Evolutionary conservation across 371 early-diverging fungal species (phyloP).

Genomic region (Parasitella parasitica): DNA sequence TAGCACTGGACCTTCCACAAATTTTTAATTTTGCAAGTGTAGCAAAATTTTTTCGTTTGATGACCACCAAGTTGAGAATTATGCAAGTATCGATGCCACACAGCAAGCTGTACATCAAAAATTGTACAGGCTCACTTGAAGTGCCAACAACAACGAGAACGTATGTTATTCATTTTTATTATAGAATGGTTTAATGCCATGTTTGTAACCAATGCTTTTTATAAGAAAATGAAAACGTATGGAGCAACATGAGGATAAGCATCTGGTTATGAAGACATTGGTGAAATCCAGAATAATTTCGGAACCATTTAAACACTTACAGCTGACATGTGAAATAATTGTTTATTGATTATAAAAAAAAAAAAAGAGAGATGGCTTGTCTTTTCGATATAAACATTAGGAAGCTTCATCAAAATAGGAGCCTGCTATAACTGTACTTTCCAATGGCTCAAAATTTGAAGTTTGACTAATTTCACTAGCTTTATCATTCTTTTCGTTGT

Average conservation of each 20-base stretch:
- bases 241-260: constrained; percentile 20
- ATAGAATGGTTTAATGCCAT: constrained; percentile 16
- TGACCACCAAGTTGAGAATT: constrained; percentile 14
- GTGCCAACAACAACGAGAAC: constrained; percentile 16
- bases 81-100: constrained; percentile 13
- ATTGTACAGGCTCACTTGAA: constrained; percentile 13
- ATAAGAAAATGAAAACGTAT: constrained; percentile 17
- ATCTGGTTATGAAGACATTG: constrained; percentile 18
- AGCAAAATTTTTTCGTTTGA: constrained; percentile 9
- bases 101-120: constrained; percentile 20
- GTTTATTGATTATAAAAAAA: no score
- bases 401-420: constrained; percentile 14
- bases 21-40: constrained; percentile 1
- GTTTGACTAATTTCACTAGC: not conserved
- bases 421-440: constrained; percentile 15
- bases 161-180: constrained; percentile 20
- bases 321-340: no score
- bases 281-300: constrained; percentile 20
- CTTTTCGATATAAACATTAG: no score
- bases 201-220: constrained; percentile 14
- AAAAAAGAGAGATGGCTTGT: no score
- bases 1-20: constrained; percentile 5
- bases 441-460: constrained; percentile 16
- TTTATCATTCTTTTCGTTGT: not conserved
- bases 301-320: no score